Conservation (phyloP, 306 rosid species). For the Prosopis cineraria region DNA sequence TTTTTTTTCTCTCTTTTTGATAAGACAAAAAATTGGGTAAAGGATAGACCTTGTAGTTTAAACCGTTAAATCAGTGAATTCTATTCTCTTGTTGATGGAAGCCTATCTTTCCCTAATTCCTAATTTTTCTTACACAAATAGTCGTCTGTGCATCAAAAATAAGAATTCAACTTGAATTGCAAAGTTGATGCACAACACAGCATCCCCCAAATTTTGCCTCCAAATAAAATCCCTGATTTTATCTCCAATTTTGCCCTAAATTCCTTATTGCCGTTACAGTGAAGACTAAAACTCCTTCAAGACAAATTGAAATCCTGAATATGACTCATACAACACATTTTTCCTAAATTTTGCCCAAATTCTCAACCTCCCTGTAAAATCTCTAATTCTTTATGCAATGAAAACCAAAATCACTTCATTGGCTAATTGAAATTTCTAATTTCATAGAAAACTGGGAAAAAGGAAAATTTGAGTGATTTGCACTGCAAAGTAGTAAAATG, state of each 20-base stretch:
- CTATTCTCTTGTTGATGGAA: background rate
- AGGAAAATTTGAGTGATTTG: background rate
- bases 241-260: background rate
- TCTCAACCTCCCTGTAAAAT: background rate
- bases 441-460: background rate
- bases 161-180: background rate
- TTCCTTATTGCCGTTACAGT: background rate
- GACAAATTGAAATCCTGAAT: background rate
- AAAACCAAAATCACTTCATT: background rate
- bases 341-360: background rate
- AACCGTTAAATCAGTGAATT: too few species aligned
- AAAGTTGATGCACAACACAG: background rate
- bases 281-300: background rate
- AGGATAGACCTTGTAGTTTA: background rate
- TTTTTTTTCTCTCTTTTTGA: slow-evolving; percentile 2
- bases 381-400: background rate
- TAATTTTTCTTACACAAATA: background rate
- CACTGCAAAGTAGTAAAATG: background rate
- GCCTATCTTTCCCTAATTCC: background rate
- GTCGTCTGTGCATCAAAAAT: background rate
- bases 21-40: slow-evolving; percentile 11
- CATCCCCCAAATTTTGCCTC: background rate
- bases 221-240: background rate
- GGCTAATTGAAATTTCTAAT: background rate
- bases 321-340: background rate